Conservation (phyloP, 1,139 yeast species). For the Debaryomyces psychrophilus region DNA sequence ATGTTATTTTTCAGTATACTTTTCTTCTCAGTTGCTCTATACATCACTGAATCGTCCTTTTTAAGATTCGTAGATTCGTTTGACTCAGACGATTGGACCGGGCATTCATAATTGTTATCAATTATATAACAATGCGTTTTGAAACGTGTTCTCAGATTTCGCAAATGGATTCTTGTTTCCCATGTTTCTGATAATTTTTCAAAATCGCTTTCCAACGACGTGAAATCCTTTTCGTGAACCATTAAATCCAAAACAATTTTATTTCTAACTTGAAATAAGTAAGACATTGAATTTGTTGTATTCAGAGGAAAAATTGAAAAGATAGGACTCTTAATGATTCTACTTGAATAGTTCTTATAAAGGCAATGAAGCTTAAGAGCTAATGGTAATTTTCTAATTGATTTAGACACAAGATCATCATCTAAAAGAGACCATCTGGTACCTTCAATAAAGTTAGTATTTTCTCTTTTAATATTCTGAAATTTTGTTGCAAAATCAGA, state of each 20-base stretch:
- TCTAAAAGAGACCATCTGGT: slow-evolving; percentile 28
- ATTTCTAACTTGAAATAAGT: slow-evolving; percentile 10
- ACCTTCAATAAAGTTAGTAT: slow-evolving; percentile 18
- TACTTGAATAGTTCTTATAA: slow-evolving; percentile 13
- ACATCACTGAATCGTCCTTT: slow-evolving; percentile 2
- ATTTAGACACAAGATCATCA: slow-evolving; percentile 12
- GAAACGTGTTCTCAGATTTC: slow-evolving; percentile 2
- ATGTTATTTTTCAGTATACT: not conserved
- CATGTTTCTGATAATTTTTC: slow-evolving; percentile 9
- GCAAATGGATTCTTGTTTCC: slow-evolving; percentile 9
- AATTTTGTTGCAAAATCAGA: slow-evolving; percentile 11
- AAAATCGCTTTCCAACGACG: not conserved
- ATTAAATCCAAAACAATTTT: slow-evolving; percentile 25
- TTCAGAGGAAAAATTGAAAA: slow-evolving; percentile 6
- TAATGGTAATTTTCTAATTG: slow-evolving; percentile 25
- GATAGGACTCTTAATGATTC: slow-evolving; percentile 11
- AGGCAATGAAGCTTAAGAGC: slow-evolving; percentile 30
- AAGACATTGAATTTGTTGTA: slow-evolving; percentile 11
- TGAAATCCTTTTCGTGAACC: slow-evolving; percentile 16
- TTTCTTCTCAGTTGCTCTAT: slow-evolving; percentile 6
- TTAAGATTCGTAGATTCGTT: not conserved
- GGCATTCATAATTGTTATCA: slow-evolving; percentile 8
- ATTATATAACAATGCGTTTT: slow-evolving; percentile 11
- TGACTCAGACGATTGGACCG: not conserved
- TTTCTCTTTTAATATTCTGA: slow-evolving; percentile 7